Evolutionary conservation across 2,329 filamentous ascomycete genomes (phyloP), one percentile per base, ranked within the genome.

Genomic region (Akanthomyces dipterigenus): DNA sequence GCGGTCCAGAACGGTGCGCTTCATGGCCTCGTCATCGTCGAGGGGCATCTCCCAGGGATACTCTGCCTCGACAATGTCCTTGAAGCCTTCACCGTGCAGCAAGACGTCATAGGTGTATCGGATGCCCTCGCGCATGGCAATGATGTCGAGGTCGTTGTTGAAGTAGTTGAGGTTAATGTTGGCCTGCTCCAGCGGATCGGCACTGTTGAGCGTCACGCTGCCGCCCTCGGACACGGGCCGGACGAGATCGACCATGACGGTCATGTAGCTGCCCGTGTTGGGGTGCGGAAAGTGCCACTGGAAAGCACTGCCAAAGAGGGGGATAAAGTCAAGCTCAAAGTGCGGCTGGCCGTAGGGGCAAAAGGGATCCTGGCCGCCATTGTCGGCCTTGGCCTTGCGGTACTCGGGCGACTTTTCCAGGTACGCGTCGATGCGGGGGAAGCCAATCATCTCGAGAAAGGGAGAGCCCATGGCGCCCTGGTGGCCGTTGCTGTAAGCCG

Each of bases 31-130:
- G 56, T 87, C 82, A 1, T 76, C 77, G 14, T 82, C 67, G 2
- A 80, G 75, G 0, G 84, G 83, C 81, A 87, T 84, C 0, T 77
- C 71, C 82, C 82, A 87, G 0, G 84, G 85, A 67, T 86, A 88
- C 60, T 83, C 80, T 5, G 70, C 75, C 1, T 70, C 72, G 11
- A 84, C 72, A 53, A 84, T 75, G 55, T 83, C 81, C 68, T 76
- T 83, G 71, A 87, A 80, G 1, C 79, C 82, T 1, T 81, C 79
- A 1, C 84, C 83, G 8, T 78, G 80, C 42, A 74, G 82, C 2
- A 88, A 65, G n/a, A 87, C 72, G 64, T 87, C 82, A 69, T 85
- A 80, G 8, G 75, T 74, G 68, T 76, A 84, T 18, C 82, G 76
- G 22, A 86, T 76, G 20, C 84, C 83, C 68, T 86, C 82, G 28